A percentile compares a stretch with the other conserved stretches of the same genome.
Conservation (phyloP, 2,329 filamentous ascomycete species). For the Fusarium torreyae region DNA sequence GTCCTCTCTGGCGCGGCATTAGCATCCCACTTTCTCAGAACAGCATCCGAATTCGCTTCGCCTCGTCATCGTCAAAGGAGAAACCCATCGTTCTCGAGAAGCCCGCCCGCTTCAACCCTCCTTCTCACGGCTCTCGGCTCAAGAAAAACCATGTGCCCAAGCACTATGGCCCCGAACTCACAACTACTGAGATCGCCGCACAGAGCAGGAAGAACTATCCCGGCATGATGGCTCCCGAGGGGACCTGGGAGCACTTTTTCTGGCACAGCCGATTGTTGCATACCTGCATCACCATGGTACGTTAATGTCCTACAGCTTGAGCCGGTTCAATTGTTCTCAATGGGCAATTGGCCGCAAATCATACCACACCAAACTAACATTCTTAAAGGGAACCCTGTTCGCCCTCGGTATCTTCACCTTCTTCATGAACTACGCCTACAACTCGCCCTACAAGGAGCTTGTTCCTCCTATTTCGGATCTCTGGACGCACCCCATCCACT, state of each 20-base stretch:
- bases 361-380: constrained; percentile 9
- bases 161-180: constrained; percentile 82
- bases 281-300: constrained; percentile 85
- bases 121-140: constrained; percentile 85
- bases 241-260: constrained; percentile 88
- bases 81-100: constrained; percentile 85
- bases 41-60: constrained; percentile 55
- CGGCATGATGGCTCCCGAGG: constrained; percentile 87
- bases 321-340: neutral
- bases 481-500: constrained; percentile 78
- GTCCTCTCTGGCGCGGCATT: constrained; percentile 68
- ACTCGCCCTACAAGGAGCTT: constrained; percentile 84
- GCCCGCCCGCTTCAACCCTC: constrained; percentile 90
- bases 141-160: constrained; percentile 69
- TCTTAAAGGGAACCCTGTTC: constrained; percentile 73
- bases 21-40: constrained; percentile 55
- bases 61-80: constrained; percentile 51
- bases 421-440: constrained; percentile 82
- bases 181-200: constrained; percentile 73
- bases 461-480: constrained; percentile 80
- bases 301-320: constrained; percentile 44
- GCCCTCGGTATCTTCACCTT: constrained; percentile 81
- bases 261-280: constrained; percentile 84
- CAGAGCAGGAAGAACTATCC: constrained; percentile 85
- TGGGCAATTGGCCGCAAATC: neutral